Percentiles rank a stretch among this genome's conserved stretches.
phyloP scores from a whole-genome alignment of 148 eudicot genomes.

The Vaccinium macrocarpon region DNA sequence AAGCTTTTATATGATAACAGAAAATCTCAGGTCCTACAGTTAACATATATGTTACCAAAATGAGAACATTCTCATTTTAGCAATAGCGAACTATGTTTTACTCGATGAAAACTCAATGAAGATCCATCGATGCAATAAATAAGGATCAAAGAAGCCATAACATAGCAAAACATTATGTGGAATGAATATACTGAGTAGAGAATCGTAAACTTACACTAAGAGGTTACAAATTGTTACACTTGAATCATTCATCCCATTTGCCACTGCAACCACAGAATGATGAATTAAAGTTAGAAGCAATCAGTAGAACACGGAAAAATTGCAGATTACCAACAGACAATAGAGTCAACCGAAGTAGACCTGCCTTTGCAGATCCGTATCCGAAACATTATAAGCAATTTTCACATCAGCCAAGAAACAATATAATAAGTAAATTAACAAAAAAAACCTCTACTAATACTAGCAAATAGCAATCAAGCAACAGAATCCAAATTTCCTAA shows the following conservation, averaged over 20 bases:
- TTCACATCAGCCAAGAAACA: neutral
- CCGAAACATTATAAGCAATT: neutral
- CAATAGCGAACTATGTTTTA: neutral
- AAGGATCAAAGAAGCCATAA: neutral
- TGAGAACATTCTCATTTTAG: neutral
- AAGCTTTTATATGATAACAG: neutral
- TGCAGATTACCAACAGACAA: neutral
- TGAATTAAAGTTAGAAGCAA: neutral
- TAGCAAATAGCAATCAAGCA: conserved; percentile 9
- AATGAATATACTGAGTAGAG: neutral
- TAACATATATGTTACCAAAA: conserved; percentile 4
- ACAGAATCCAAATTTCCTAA: neutral
- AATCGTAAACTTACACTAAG: conserved; percentile 26
- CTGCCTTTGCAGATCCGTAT: neutral
- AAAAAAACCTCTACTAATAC: neutral
- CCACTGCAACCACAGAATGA: conserved; percentile 60
- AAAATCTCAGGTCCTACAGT: neutral
- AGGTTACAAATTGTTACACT: neutral
- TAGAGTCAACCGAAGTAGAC: neutral
- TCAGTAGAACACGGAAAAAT: neutral
- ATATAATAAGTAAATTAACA: neutral
- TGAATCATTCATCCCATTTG: conserved; percentile 57
- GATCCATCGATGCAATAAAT: neutral
- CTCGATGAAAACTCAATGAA: neutral
- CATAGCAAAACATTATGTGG: neutral